Conservation (phyloP, 139 green algal genomes). For the Edaphochlamys debaryana region DNA sequence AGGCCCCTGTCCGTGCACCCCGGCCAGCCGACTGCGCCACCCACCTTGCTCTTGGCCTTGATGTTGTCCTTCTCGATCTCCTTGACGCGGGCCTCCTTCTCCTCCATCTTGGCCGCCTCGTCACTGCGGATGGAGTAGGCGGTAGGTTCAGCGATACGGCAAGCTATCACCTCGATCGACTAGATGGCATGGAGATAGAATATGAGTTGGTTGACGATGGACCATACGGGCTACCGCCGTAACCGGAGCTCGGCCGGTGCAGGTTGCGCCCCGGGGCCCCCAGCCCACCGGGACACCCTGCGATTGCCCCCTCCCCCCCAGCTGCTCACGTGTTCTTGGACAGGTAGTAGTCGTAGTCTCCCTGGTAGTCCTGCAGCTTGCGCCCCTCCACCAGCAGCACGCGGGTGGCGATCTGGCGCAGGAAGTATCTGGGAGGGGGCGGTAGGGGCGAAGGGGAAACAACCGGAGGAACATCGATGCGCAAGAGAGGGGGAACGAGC, state of each 20-base stretch:
- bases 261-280: too few species aligned
- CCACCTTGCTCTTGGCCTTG: constrained; percentile 75
- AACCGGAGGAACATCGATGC: neutral
- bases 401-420: constrained; percentile 93
- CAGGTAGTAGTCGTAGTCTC: constrained; percentile 96
- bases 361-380: constrained; percentile 89
- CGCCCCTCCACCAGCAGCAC: constrained; percentile 82
- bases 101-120: constrained; percentile 75
- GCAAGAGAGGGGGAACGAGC: too few species aligned
- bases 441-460: neutral
- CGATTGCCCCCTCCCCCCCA: too few species aligned
- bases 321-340: constrained; percentile 75
- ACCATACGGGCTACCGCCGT: too few species aligned
- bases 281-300: too few species aligned
- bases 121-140: too few species aligned
- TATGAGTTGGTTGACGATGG: too few species aligned
- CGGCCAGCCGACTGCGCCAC: neutral
- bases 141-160: too few species aligned
- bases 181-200: too few species aligned
- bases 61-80: constrained; percentile 81
- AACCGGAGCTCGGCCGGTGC: too few species aligned
- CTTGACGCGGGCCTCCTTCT: constrained; percentile 74
- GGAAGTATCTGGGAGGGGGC: constrained; percentile 83
- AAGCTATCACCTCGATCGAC: too few species aligned
- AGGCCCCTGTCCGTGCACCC: too few species aligned